Base-by-base conservation (phyloP, 495 filamentous ascomycete species). In the Thozetella sp. region DNA sequence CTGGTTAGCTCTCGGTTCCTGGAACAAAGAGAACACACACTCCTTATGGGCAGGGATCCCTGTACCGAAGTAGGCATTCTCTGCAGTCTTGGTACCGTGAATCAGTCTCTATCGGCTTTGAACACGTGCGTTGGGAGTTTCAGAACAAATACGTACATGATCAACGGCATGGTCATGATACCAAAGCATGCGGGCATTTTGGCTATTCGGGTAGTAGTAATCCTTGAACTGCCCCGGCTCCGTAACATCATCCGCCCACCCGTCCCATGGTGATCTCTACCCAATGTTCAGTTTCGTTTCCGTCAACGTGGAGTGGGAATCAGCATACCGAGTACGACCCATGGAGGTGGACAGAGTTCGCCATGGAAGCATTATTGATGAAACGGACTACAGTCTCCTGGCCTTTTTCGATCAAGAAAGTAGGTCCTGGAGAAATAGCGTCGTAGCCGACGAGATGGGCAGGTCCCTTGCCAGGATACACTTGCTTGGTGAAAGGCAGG, bases 171-270 rank as follows among this genome's bases (percentile, higher is more conserved):
- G 82, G 62, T 84, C 84, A 54, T 86, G 83, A 61, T 86, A 86
- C 83, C 84, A 86, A 19, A 83, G 63, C 2, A 78, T 74, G 12
- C 83, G 73, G 3, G 70, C 79, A 45, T 63, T 56, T 55, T 85
- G 78, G 26, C 64, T 61, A 70, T 85, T 86, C 26, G 83, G 83
- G 65, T 82, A 86, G 65, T 84, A 86, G 67, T 86, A 86, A 61
- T 86, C 83, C 67, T 86, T 82, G 72, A 79, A 86, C 65, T 85
- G 65, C 27, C 79, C 80, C 0, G 71, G 63, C 1, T 64, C 52
- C 3, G 76, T 83, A 3, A 70, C 65, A 64, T 85, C 84, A 56
- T 83, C 78, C 11, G 83, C 83, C 83, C 83, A 86, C 0, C 83
- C 83, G 63, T 86, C 83, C 50, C 62, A 71, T 2, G 64, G 64